Percentiles rank a stretch among this genome's conserved stretches.
phyloP scores from a whole-genome alignment of 1,139 yeast genomes.

The Protomyces inouyei region DNA sequence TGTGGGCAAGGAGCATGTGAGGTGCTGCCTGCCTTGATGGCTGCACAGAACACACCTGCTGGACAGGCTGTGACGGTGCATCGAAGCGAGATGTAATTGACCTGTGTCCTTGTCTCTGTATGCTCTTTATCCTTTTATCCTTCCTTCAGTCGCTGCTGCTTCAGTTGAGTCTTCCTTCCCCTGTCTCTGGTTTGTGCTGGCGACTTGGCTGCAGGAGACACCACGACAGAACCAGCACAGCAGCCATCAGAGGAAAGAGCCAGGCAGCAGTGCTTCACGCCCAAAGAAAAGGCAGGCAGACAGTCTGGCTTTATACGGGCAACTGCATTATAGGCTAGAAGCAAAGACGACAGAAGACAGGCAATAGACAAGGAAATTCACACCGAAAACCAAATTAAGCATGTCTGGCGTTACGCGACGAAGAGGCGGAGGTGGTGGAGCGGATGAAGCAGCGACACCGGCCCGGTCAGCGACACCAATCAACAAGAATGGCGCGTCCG shows the following conservation, averaged over 20 bases:
- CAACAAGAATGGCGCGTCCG: neutral
- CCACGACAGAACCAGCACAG: neutral
- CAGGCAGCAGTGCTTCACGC: neutral
- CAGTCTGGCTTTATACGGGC: too few species aligned
- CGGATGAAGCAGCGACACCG: conserved; percentile 3
- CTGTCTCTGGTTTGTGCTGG: neutral
- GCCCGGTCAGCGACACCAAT: conserved; percentile 16
- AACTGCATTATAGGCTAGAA: too few species aligned
- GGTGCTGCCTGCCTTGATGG: too few species aligned
- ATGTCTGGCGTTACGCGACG: conserved; percentile 26
- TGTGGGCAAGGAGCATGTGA: too few species aligned
- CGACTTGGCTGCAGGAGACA: neutral
- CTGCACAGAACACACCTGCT: neutral
- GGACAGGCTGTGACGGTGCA: neutral
- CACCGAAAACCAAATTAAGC: too few species aligned
- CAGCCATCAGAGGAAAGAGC: neutral
- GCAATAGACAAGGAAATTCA: too few species aligned
- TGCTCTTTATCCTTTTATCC: too few species aligned
- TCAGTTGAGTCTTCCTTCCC: neutral
- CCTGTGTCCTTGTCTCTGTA: too few species aligned
- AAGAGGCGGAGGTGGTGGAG: conserved; percentile 21
- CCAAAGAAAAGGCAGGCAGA: too few species aligned
- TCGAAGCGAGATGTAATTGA: too few species aligned
- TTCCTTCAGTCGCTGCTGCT: too few species aligned
- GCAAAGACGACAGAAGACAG: too few species aligned